These are phyloP conservation scores for Dothiorella sarmentorum DNA, from an alignment of 2,329 filamentous ascomycete species.

Conservation along the genomic window DNA sequence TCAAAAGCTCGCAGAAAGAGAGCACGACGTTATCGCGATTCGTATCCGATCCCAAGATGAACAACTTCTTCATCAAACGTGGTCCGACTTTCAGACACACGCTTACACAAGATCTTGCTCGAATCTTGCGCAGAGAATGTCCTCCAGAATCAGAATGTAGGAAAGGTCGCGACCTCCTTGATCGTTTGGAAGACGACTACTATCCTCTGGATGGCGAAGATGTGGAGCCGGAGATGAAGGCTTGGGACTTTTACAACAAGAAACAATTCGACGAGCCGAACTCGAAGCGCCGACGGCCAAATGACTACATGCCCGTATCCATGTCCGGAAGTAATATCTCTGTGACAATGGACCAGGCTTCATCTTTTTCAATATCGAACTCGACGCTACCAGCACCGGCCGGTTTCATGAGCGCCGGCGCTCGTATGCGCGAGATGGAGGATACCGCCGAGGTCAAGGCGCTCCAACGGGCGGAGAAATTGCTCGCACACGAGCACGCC, in stretches of 20 bases:
- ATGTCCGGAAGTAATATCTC: neutral
- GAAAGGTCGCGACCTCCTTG: constrained; percentile 26
- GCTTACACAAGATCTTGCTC: constrained; percentile 63
- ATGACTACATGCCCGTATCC: constrained; percentile 18
- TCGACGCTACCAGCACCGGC: constrained; percentile 24
- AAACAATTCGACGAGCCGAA: constrained; percentile 6
- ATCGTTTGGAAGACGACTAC: constrained; percentile 34
- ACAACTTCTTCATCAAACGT: constrained; percentile 53
- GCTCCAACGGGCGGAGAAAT: constrained; percentile 23
- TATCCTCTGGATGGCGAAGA: constrained; percentile 36
- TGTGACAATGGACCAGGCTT: constrained; percentile 32
- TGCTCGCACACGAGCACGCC: constrained; percentile 26
- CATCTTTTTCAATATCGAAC: constrained; percentile 28
- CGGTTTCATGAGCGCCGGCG: constrained; percentile 40
- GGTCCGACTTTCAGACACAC: constrained; percentile 67
- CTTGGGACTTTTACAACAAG: constrained; percentile 21
- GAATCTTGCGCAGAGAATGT: constrained; percentile 63
- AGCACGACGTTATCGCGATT: constrained; percentile 70
- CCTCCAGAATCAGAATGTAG: constrained; percentile 47
- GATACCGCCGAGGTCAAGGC: constrained; percentile 22
- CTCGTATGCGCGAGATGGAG: constrained; percentile 39
- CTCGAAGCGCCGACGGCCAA: constrained; percentile 28
- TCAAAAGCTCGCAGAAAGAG: constrained; percentile 61
- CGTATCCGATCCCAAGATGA: constrained; percentile 55
- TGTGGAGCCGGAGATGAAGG: constrained; percentile 29